A percentile compares a stretch with the other conserved stretches of the same genome.
These are phyloP conservation scores for Hippophae tibetana DNA, from an alignment of 306 rosid genomes.

Conservation along the genomic window DNA sequence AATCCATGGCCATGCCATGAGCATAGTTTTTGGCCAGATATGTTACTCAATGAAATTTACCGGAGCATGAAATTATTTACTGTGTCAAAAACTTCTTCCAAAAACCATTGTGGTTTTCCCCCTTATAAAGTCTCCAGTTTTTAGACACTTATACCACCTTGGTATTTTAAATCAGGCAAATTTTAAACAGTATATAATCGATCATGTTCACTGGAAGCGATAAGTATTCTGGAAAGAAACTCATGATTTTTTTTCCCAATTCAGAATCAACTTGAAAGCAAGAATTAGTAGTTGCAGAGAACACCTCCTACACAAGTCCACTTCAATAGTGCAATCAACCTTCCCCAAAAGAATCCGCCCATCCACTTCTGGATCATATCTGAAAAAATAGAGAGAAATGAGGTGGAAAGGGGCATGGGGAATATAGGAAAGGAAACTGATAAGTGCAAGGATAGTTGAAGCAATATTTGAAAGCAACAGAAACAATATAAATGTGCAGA, in stretches of 20 bases:
- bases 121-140: too few relatives aligned
- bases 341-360: constrained; percentile 75
- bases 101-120: too few relatives aligned
- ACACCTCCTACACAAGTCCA: constrained; percentile 83
- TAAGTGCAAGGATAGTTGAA: background rate
- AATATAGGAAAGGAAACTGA: constrained; percentile 11
- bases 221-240: background rate
- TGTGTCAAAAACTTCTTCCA: too few relatives aligned
- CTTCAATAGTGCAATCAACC: constrained; percentile 80
- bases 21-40: too few relatives aligned
- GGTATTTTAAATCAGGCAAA: too few relatives aligned
- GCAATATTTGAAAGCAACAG: constrained; percentile 15
- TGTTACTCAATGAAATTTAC: too few relatives aligned
- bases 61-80: too few relatives aligned
- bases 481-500: constrained; percentile 18
- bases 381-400: constrained; percentile 24
- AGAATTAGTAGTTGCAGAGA: constrained; percentile 3
- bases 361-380: constrained; percentile 90
- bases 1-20: too few relatives aligned
- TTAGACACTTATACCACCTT: too few relatives aligned
- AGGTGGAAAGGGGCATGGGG: background rate
- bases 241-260: background rate
- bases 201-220: too few relatives aligned
- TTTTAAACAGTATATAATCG: too few relatives aligned
- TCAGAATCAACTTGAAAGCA: constrained; percentile 11